Evolutionary conservation across 2,329 filamentous ascomycete genomes (phyloP).

Genomic region (Chaetomium sp.): DNA sequence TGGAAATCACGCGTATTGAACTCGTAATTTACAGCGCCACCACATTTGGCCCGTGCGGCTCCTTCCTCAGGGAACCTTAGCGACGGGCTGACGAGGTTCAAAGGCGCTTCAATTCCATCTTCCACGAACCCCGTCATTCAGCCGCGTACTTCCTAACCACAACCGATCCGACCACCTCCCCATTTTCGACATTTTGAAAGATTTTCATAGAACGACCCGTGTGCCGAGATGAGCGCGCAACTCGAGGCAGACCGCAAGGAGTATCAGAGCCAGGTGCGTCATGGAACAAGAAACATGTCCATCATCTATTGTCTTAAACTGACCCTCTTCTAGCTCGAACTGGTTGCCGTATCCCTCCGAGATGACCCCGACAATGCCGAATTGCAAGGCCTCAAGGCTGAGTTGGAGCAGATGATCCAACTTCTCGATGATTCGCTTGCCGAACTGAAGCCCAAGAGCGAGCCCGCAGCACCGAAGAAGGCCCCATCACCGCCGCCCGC

Average conservation of each 20-base stretch:
- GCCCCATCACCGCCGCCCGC: conserved; percentile 38
- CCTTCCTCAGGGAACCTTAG: too few relatives aligned
- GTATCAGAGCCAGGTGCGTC: conserved; percentile 51
- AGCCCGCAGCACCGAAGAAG: conserved; percentile 37
- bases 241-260: conserved; percentile 48
- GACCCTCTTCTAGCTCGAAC: conserved; percentile 57
- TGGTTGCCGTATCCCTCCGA: conserved; percentile 67
- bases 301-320: background rate
- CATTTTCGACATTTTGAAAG: too few relatives aligned
- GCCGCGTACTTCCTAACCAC: too few relatives aligned
- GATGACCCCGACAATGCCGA: conserved; percentile 76
- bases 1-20: too few relatives aligned
- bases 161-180: too few relatives aligned
- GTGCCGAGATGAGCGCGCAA: conserved; percentile 34
- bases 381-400: conserved; percentile 67
- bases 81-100: too few relatives aligned
- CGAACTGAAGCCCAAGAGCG: conserved; percentile 61
- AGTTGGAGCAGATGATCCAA: conserved; percentile 75
- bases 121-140: too few relatives aligned
- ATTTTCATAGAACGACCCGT: too few relatives aligned
- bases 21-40: too few relatives aligned
- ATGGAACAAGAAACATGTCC: conserved; percentile 12
- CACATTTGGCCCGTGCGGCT: too few relatives aligned
- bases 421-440: conserved; percentile 74
- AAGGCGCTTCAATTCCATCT: too few relatives aligned